A percentile compares a stretch with the other conserved stretches of the same genome.
Conservation (phyloP, 116 monocot genomes). For the Papilionanthe hybrid region DNA sequence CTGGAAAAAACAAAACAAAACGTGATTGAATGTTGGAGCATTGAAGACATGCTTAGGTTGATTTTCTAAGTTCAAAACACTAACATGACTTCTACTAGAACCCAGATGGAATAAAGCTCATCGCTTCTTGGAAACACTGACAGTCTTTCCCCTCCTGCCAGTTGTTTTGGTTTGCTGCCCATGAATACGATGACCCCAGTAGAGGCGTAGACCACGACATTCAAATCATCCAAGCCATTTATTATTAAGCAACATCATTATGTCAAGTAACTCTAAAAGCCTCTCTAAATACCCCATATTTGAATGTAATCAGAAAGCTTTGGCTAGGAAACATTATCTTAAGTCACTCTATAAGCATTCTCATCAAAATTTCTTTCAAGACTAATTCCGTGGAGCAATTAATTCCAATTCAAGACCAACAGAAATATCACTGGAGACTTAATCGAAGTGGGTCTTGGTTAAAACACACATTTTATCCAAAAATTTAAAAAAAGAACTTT, state of each 20-base stretch:
- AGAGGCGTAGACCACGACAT: slow-evolving; percentile 10
- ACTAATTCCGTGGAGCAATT: not conserved
- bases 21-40: too few species aligned
- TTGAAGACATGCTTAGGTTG: too few species aligned
- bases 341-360: too few species aligned
- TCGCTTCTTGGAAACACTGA: slow-evolving; percentile 43
- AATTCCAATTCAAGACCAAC: not conserved
- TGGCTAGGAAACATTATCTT: too few species aligned
- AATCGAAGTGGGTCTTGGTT: not conserved
- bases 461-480: not conserved
- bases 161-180: slow-evolving; percentile 42
- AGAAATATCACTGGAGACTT: not conserved
- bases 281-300: too few species aligned
- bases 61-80: not conserved
- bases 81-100: not conserved
- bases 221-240: too few species aligned
- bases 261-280: too few species aligned
- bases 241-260: too few species aligned
- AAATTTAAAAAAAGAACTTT: not conserved
- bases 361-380: too few species aligned
- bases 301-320: too few species aligned
- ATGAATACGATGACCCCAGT: slow-evolving; percentile 35
- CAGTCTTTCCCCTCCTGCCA: slow-evolving; percentile 39
- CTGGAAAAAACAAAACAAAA: not conserved
- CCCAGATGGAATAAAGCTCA: not conserved